These are phyloP conservation scores for Hanseniaspora pseudoguilliermondii DNA, from an alignment of 805 yeast species.

Conservation along the genomic window DNA sequence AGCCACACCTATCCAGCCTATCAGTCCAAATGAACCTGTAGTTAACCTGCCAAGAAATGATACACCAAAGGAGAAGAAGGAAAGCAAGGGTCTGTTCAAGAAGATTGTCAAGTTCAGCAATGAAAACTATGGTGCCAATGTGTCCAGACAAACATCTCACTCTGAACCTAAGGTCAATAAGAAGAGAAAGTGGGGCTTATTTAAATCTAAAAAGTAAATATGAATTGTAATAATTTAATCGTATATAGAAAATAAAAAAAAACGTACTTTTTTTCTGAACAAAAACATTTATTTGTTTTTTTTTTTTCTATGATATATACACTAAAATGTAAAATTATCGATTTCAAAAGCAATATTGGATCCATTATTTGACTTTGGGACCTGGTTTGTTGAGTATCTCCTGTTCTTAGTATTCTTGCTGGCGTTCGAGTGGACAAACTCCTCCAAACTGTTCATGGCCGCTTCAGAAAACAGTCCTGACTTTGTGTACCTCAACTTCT, in stretches of 20 bases:
- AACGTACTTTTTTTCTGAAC: too few species aligned
- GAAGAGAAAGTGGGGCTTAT: conserved; percentile 4
- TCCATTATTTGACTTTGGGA: neutral
- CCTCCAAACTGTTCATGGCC: conserved; percentile 63
- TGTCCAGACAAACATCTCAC: neutral
- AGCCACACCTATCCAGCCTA: neutral
- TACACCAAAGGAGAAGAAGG: neutral
- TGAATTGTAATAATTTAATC: too few species aligned
- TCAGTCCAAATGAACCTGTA: neutral
- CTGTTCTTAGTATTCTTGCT: neutral
- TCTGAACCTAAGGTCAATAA: neutral
- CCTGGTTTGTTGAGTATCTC: neutral
- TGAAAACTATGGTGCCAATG: conserved; percentile 6
- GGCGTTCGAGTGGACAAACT: conserved; percentile 24
- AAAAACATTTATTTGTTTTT: too few species aligned
- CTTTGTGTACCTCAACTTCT: conserved; percentile 62
- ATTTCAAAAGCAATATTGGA: neutral
- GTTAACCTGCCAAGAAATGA: neutral
- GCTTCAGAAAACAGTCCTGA: conserved; percentile 67
- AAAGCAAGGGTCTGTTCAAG: neutral
- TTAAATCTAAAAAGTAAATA: too few species aligned
- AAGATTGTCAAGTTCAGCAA: conserved; percentile 9
- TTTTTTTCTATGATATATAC: neutral
- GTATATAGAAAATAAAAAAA: too few species aligned
- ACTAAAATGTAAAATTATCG: neutral